A percentile compares a stretch with the other conserved stretches of the same genome.
Evolutionary conservation across 2,329 filamentous ascomycete genomes (phyloP).

Genomic region (Akanthomyces muscarius): DNA sequence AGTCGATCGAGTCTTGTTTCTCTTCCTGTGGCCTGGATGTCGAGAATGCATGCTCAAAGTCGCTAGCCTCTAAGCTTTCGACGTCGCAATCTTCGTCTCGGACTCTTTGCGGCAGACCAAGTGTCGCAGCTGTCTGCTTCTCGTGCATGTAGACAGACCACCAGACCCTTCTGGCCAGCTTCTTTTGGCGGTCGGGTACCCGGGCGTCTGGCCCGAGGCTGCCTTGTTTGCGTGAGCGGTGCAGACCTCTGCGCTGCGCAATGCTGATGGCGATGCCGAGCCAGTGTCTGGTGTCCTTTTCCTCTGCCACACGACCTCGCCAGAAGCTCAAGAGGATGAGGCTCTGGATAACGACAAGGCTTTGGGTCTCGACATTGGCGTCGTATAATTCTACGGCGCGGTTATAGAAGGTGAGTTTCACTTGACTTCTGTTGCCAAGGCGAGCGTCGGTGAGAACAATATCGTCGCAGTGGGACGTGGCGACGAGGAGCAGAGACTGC

Average conservation of each 20-base stretch:
- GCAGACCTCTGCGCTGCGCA: constrained; percentile 39
- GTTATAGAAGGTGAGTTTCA: constrained; percentile 43
- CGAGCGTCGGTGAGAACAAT: constrained; percentile 35
- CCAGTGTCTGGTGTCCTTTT: constrained; percentile 41
- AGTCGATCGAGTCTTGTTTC: constrained; percentile 31
- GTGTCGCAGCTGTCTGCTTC: constrained; percentile 42
- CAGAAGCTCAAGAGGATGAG: constrained; percentile 49
- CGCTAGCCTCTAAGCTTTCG: constrained; percentile 24
- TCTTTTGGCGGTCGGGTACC: constrained; percentile 20
- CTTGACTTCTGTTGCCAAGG: constrained; percentile 39
- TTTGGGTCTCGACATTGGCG: constrained; percentile 43
- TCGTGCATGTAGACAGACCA: constrained; percentile 49
- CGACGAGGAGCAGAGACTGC: constrained; percentile 47
- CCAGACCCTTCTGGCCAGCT: constrained; percentile 41
- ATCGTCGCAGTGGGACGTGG: constrained; percentile 44
- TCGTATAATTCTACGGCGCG: constrained; percentile 46
- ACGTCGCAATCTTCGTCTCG: constrained; percentile 47
- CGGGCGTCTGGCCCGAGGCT: neutral
- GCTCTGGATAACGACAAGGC: constrained; percentile 41
- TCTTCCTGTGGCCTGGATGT: constrained; percentile 24
- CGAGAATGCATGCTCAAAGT: constrained; percentile 21
- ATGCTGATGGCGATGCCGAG: constrained; percentile 42
- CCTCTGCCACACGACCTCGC: constrained; percentile 40
- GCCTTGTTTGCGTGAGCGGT: constrained; percentile 25
- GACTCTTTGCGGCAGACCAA: constrained; percentile 44